These are phyloP conservation scores for Trichoderma citrinoviride DNA, from an alignment of 2,329 filamentous ascomycete genomes.

Conservation along the genomic window DNA sequence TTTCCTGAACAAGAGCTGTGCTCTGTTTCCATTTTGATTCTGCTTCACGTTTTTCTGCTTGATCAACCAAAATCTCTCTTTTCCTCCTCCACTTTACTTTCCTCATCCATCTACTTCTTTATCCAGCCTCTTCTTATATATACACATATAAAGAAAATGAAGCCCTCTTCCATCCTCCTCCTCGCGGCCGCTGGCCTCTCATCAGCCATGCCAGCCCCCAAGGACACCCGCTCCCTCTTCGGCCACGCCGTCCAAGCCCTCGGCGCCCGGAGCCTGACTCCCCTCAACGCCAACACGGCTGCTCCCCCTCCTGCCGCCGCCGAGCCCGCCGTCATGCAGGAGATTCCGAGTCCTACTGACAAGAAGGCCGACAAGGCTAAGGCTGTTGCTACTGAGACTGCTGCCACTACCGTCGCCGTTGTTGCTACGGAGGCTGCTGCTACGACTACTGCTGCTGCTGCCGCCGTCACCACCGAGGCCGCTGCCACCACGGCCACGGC, in stretches of 20 bases:
- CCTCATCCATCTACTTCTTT: not conserved
- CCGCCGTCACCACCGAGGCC: not conserved
- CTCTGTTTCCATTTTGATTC: slow-evolving; percentile 31
- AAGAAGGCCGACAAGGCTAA: not conserved
- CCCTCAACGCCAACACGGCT: slow-evolving; percentile 16
- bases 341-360: not conserved
- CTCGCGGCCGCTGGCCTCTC: slow-evolving; percentile 32
- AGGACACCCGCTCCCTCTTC: not conserved
- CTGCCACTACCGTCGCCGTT: not conserved
- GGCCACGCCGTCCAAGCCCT: not conserved
- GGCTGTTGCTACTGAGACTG: not conserved
- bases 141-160: slow-evolving; percentile 27
- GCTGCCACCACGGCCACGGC: not conserved
- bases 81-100: no score
- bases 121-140: not conserved
- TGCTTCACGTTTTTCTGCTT: slow-evolving; percentile 7
- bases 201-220: slow-evolving; percentile 29
- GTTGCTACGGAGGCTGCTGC: not conserved
- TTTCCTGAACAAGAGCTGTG: slow-evolving; percentile 31
- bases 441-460: not conserved
- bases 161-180: slow-evolving; percentile 31
- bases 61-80: no score
- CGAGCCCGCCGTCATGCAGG: not conserved
- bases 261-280: not conserved
- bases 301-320: not conserved